A percentile compares a stretch with the other conserved stretches of the same genome.
Conservation (phyloP, 1,284 basidiomycete genomes). For the Vanrija sp. region DNA sequence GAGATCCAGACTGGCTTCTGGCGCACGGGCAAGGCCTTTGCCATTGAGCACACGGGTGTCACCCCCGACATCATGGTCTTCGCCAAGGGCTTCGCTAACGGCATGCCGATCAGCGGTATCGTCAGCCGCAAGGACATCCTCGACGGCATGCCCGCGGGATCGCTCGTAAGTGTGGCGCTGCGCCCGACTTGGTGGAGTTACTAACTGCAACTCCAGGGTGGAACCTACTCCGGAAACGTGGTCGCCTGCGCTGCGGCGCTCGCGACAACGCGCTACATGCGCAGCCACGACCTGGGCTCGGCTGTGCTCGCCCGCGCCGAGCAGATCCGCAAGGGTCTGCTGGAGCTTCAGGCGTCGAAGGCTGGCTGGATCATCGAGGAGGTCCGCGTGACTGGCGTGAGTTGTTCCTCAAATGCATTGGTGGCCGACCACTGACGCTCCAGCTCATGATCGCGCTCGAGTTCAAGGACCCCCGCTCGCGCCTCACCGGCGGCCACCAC, state of each 20-base stretch:
- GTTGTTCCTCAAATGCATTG: slow-evolving; percentile 2
- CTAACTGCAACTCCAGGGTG: slow-evolving; percentile 37
- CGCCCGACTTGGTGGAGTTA: slow-evolving; percentile 2
- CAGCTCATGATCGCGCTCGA: slow-evolving; percentile 74
- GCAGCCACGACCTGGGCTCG: slow-evolving; percentile 57
- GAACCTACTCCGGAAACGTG: slow-evolving; percentile 65
- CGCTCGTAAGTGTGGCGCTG: slow-evolving; percentile 10
- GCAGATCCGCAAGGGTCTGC: slow-evolving; percentile 59
- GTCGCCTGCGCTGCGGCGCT: slow-evolving; percentile 79
- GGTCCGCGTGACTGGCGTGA: slow-evolving; percentile 64
- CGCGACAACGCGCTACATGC: slow-evolving; percentile 49
- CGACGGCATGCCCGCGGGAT: slow-evolving; percentile 42
- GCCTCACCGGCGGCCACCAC: slow-evolving; percentile 26
- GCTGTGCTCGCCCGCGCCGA: slow-evolving; percentile 69
- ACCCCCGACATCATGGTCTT: slow-evolving; percentile 77
- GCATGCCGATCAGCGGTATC: slow-evolving; percentile 82
- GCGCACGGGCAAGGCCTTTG: slow-evolving; percentile 67
- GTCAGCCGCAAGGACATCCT: slow-evolving; percentile 75
- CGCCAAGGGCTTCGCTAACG: slow-evolving; percentile 62
- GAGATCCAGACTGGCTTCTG: slow-evolving; percentile 51
- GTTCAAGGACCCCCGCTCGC: slow-evolving; percentile 50
- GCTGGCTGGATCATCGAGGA: slow-evolving; percentile 60
- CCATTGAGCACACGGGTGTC: slow-evolving; percentile 64
- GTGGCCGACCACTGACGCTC: background rate
- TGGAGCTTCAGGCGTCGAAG: no score